Evolutionary conservation across 2,329 filamentous ascomycete genomes (phyloP).

Genomic region (Dactylellina leptospora): DNA sequence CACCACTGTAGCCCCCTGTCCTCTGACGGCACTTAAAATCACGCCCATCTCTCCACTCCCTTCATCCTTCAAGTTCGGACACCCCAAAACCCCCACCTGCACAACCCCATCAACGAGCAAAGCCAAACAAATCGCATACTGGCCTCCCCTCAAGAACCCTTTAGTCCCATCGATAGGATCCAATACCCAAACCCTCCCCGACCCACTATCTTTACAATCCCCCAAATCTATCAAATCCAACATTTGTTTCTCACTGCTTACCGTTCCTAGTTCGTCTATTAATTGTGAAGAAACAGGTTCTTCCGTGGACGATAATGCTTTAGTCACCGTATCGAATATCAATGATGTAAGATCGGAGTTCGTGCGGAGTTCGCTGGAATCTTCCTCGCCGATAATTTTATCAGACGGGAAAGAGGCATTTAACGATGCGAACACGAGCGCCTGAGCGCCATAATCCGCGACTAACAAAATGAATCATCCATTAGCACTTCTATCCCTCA

Average conservation of each 20-base stretch:
- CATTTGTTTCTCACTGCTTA: slow-evolving; percentile 73
- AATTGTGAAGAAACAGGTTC: slow-evolving; percentile 66
- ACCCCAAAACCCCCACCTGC: slow-evolving; percentile 91
- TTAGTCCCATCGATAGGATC: slow-evolving; percentile 98
- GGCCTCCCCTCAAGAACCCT: slow-evolving; percentile 92
- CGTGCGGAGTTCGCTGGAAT: slow-evolving; percentile 79
- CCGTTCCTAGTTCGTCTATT: slow-evolving; percentile 67
- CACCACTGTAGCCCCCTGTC: slow-evolving; percentile 75
- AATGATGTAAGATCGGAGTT: slow-evolving; percentile 75
- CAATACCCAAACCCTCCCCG: slow-evolving; percentile 90
- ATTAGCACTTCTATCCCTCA: neutral
- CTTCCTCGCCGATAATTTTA: slow-evolving; percentile 93
- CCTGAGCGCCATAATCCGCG: slow-evolving; percentile 96
- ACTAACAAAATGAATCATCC: slow-evolving; percentile 60
- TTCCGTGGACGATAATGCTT: neutral
- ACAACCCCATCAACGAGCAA: slow-evolving; percentile 93
- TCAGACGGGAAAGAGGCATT: slow-evolving; percentile 88
- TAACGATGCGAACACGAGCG: slow-evolving; percentile 90
- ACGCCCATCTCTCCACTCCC: slow-evolving; percentile 82
- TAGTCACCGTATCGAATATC: slow-evolving; percentile 71
- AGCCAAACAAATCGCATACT: slow-evolving; percentile 94
- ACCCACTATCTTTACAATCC: slow-evolving; percentile 74
- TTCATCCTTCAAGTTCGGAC: slow-evolving; percentile 82
- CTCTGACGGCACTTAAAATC: slow-evolving; percentile 82
- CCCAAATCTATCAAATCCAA: slow-evolving; percentile 73